These are phyloP conservation scores for Aspergillus ruber DNA, from an alignment of 2,329 filamentous ascomycete genomes.

Conservation along the genomic window DNA sequence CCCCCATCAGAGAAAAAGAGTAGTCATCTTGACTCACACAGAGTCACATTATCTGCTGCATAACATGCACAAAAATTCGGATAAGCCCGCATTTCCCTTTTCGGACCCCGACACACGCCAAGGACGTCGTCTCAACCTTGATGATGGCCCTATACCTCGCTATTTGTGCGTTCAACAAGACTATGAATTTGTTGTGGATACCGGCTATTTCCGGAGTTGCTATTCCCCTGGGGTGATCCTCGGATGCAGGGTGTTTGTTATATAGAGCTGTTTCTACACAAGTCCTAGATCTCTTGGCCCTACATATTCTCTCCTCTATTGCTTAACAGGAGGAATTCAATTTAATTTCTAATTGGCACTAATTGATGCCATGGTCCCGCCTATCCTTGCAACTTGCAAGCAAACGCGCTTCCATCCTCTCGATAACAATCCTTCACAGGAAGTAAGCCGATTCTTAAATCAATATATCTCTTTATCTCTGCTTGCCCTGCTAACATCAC, in stretches of 20 bases:
- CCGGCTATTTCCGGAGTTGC: too few species aligned
- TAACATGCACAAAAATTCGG: not conserved
- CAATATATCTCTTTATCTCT: too few species aligned
- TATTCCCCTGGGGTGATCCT: too few species aligned
- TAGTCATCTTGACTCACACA: not conserved
- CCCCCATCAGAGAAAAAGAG: too few species aligned
- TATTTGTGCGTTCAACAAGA: too few species aligned
- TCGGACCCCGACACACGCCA: conserved; percentile 16
- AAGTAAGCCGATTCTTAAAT: too few species aligned
- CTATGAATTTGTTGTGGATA: too few species aligned
- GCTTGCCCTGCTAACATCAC: not conserved
- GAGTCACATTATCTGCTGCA: not conserved
- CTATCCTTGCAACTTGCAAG: conserved; percentile 57
- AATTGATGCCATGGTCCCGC: conserved; percentile 10
- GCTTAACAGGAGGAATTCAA: not conserved
- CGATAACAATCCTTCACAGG: conserved; percentile 47
- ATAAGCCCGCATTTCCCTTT: conserved; percentile 13
- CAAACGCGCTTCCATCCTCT: conserved; percentile 60
- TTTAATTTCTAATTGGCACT: not conserved
- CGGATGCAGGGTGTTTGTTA: too few species aligned
- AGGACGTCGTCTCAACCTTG: too few species aligned
- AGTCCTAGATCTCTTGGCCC: not conserved
- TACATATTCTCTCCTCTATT: not conserved
- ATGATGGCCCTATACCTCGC: too few species aligned
- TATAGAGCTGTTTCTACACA: too few species aligned